Evolutionary conservation across 2,329 filamentous ascomycete species (phyloP).

Genomic region (Exserohilum turcica): DNA sequence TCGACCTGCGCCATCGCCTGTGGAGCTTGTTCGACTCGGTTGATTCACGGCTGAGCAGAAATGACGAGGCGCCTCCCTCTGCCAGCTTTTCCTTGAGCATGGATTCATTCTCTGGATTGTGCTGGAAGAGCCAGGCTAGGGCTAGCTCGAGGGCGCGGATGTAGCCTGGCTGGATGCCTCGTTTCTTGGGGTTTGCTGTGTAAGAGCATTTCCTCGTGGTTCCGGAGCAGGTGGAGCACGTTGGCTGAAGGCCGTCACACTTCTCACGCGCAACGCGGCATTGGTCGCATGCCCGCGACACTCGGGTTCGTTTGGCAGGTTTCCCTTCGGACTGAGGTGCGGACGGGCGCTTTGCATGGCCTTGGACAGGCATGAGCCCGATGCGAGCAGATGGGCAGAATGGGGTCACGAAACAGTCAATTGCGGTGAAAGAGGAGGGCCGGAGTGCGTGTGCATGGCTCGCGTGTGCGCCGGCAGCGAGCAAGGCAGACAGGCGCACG

Average conservation of each 20-base stretch:
- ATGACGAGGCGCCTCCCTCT: conserved; percentile 52
- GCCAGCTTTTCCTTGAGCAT: conserved; percentile 62
- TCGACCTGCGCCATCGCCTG: conserved; percentile 66
- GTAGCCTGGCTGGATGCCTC: conserved; percentile 80
- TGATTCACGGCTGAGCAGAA: conserved; percentile 60
- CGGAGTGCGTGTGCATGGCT: conserved; percentile 5
- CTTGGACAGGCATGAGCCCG: conserved; percentile 34
- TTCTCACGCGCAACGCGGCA: conserved; percentile 72
- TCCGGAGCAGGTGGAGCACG: conserved; percentile 68
- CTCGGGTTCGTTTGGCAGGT: conserved; percentile 61
- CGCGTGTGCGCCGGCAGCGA: conserved; percentile 3
- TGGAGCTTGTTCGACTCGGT: conserved; percentile 63
- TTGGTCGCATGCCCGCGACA: conserved; percentile 71
- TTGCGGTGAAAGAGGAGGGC: conserved; percentile 1
- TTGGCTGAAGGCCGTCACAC: conserved; percentile 71
- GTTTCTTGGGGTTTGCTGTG: conserved; percentile 73
- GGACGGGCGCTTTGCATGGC: conserved; percentile 33
- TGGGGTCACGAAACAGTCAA: conserved; percentile 1
- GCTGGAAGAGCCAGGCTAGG: conserved; percentile 69
- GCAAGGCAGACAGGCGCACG: conserved; percentile 3
- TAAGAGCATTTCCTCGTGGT: conserved; percentile 72
- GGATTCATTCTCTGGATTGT: conserved; percentile 64
- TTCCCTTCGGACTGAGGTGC: conserved; percentile 26
- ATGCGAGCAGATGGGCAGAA: not conserved
- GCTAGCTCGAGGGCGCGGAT: conserved; percentile 74